Evolutionary conservation across 192 early-diverging fungal species (phyloP).

Genomic region (Coemansia furcata): DNA sequence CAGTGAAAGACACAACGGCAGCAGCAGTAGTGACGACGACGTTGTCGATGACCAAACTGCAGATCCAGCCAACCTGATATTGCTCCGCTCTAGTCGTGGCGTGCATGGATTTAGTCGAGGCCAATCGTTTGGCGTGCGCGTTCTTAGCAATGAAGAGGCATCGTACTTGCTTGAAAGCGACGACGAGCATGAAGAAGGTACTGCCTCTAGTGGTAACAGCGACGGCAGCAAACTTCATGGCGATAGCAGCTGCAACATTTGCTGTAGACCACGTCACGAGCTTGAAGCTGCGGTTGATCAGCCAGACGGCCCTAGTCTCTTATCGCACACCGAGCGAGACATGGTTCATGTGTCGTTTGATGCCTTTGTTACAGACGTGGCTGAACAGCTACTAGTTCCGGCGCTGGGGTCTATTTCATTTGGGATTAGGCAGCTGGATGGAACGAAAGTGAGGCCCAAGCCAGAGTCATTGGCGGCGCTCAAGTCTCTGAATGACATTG

Average conservation of each 20-base stretch:
- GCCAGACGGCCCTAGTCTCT: neutral
- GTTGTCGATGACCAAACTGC: neutral
- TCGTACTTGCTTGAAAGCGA: conserved; percentile 22
- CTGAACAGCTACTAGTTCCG: neutral
- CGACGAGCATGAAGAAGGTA: neutral
- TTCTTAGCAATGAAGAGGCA: conserved; percentile 19
- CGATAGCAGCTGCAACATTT: neutral
- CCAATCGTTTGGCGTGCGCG: conserved; percentile 13
- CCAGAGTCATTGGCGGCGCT: neutral
- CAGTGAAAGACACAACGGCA: neutral
- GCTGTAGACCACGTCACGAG: neutral
- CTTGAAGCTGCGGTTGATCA: neutral
- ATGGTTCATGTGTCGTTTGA: conserved; percentile 19
- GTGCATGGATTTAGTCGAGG: conserved; percentile 13
- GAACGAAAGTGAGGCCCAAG: neutral
- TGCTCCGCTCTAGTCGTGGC: neutral
- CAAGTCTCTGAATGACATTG: neutral
- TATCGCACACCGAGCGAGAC: conserved; percentile 10
- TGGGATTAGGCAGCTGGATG: conserved; percentile 19
- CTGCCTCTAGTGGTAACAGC: neutral
- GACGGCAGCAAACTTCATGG: neutral
- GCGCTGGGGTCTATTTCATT: conserved; percentile 26
- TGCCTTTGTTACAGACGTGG: conserved; percentile 15
- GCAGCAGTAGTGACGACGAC: neutral
- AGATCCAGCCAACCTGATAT: neutral